These are phyloP conservation scores for Rhizophagus prolifer DNA, from an alignment of 192 early-diverging fungal species.

Conservation along the genomic window DNA sequence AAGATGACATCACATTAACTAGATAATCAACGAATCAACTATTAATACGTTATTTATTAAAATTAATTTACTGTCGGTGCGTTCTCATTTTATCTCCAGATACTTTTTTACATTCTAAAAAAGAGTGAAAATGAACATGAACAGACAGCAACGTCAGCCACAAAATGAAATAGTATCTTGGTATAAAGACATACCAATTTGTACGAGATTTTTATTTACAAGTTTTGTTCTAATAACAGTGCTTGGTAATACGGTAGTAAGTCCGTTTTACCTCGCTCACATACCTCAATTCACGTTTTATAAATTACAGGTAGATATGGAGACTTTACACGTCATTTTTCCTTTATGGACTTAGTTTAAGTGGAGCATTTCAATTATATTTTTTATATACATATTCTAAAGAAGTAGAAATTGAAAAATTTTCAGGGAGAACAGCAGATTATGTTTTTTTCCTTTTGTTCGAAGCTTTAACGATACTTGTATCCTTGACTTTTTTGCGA, in stretches of 20 bases:
- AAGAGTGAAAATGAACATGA: not conserved
- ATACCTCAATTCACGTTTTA: not conserved
- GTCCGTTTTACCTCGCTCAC: not conserved
- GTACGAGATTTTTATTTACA: conserved; percentile 25
- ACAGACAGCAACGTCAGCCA: not conserved
- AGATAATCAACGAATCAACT: not conserved
- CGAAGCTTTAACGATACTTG: conserved; percentile 32
- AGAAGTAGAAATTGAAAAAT: conserved; percentile 68
- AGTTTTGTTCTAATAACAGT: not conserved
- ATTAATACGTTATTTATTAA: not conserved
- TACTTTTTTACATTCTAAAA: not conserved
- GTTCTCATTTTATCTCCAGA: not conserved
- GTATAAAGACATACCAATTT: conserved; percentile 5
- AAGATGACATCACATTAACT: not conserved
- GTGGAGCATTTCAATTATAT: conserved; percentile 66
- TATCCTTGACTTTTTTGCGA: conserved; percentile 13
- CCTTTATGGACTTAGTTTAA: conserved; percentile 50
- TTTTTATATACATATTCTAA: conserved; percentile 72
- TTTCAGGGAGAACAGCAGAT: conserved; percentile 69
- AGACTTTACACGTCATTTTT: conserved; percentile 75
- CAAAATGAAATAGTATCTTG: not conserved
- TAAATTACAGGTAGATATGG: conserved; percentile 58
- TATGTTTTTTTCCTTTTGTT: conserved; percentile 77
- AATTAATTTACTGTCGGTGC: too few species aligned
- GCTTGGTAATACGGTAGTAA: not conserved